Percentiles rank a stretch among this genome's conserved stretches.
phyloP scores from a whole-genome alignment of 2,329 filamentous ascomycete species.

The Tetracladium maxilliforme region DNA sequence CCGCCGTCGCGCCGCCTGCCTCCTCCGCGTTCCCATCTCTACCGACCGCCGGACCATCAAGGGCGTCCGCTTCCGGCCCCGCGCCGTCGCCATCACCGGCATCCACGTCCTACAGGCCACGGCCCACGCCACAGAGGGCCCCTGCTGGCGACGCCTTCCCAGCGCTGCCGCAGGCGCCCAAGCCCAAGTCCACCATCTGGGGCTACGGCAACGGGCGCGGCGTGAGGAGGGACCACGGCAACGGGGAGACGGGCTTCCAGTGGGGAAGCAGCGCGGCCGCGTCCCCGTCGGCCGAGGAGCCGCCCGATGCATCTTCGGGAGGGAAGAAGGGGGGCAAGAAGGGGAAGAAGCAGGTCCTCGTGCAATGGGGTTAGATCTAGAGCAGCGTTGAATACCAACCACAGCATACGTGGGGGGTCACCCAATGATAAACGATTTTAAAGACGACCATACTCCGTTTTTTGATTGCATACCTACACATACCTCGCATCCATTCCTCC shows the following conservation, averaged over 20 bases:
- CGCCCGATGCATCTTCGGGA: slow-evolving; percentile 16
- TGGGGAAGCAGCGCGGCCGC: slow-evolving; percentile 24
- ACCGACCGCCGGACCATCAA: slow-evolving; percentile 7
- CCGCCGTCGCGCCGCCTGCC: slow-evolving; percentile 7
- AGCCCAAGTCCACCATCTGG: slow-evolving; percentile 45
- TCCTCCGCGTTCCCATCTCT: slow-evolving; percentile 5
- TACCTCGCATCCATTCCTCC: no score
- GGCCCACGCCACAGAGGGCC: slow-evolving; percentile 17
- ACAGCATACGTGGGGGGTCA: no score
- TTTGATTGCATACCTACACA: background rate
- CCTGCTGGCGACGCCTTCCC: slow-evolving; percentile 55
- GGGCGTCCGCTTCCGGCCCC: slow-evolving; percentile 3
- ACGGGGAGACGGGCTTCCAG: slow-evolving; percentile 33
- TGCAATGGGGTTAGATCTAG: slow-evolving; percentile 43
- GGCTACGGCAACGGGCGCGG: slow-evolving; percentile 37
- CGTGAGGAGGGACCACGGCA: slow-evolving; percentile 37
- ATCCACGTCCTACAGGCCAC: slow-evolving; percentile 1
- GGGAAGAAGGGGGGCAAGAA: slow-evolving; percentile 43
- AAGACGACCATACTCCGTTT: no score
- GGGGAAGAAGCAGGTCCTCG: slow-evolving; percentile 45
- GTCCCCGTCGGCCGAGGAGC: slow-evolving; percentile 9
- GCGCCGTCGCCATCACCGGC: no score
- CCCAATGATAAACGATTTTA: no score
- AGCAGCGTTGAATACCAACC: no score
- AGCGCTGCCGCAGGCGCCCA: slow-evolving; percentile 65